Percentiles rank a stretch among this genome's conserved stretches.
Conservation (phyloP, 2,329 filamentous ascomycete species). For the Ambrosiella cleistominuta region DNA sequence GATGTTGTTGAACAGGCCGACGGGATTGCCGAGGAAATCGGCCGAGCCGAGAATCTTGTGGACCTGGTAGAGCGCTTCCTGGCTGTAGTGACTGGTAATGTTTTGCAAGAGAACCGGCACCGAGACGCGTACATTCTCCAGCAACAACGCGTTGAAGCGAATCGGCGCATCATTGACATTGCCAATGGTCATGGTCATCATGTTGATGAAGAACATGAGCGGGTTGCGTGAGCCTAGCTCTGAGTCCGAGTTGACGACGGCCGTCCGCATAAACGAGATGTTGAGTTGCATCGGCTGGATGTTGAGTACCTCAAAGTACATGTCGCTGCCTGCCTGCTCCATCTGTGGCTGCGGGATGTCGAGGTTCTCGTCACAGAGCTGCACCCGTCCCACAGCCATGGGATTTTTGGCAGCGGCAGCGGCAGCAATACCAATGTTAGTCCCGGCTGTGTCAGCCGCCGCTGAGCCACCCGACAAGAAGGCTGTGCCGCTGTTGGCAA, state of each 20-base stretch:
- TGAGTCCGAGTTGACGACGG: constrained; percentile 90
- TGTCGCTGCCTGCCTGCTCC: constrained; percentile 72
- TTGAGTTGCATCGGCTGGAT: constrained; percentile 97
- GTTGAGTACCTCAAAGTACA: constrained; percentile 95
- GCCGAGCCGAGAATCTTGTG: constrained; percentile 95
- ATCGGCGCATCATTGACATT: constrained; percentile 98
- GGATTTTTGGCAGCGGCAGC: not conserved
- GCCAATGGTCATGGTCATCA: constrained; percentile 97
- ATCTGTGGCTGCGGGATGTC: constrained; percentile 85
- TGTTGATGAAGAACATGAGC: constrained; percentile 96
- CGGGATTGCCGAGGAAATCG: constrained; percentile 93
- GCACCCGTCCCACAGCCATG: constrained; percentile 36
- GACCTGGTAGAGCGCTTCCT: constrained; percentile 87
- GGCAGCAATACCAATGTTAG: not conserved
- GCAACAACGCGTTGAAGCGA: constrained; percentile 76
- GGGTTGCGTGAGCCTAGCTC: constrained; percentile 81
- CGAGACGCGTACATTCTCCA: constrained; percentile 90
- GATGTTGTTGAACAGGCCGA: constrained; percentile 95
- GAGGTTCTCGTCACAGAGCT: constrained; percentile 72
- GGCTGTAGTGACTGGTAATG: constrained; percentile 86
- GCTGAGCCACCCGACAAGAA: constrained; percentile 38
- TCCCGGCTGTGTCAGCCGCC: constrained; percentile 9
- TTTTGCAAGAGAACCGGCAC: constrained; percentile 68
- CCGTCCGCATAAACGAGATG: constrained; percentile 89
- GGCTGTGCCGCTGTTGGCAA: constrained; percentile 72